Evolutionary conservation across 345 rosid genomes (phyloP).

Genomic region (Gossypium turneri): DNA sequence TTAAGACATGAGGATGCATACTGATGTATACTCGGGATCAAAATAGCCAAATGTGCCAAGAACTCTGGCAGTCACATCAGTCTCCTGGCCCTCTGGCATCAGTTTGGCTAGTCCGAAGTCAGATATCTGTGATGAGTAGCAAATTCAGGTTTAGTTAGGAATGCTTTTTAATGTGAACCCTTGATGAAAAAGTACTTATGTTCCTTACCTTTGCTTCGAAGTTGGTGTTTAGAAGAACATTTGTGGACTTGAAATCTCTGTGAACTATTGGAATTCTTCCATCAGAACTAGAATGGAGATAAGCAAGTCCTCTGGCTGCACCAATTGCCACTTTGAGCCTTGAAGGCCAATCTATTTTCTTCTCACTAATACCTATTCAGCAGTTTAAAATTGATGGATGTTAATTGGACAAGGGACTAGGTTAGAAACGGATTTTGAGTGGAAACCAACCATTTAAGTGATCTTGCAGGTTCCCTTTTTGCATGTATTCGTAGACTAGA

Average conservation of each 20-base stretch:
- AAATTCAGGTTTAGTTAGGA: conserved; percentile 16
- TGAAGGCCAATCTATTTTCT: conserved; percentile 78
- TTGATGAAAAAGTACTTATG: background rate
- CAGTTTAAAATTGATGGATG: conserved; percentile 10
- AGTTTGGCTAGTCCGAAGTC: conserved; percentile 96
- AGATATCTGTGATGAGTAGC: conserved; percentile 52
- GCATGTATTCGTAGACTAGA: conserved; percentile 88
- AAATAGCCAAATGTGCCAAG: conserved; percentile 97
- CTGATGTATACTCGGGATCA: conserved; percentile 95
- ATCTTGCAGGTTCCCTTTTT: conserved; percentile 96
- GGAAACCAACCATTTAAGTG: conserved; percentile 69
- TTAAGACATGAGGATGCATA: conserved; percentile 23
- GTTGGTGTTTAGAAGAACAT: conserved; percentile 63
- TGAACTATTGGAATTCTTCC: conserved; percentile 87
- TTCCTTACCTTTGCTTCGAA: conserved; percentile 74
- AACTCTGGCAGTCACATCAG: conserved; percentile 78
- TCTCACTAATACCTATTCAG: conserved; percentile 62
- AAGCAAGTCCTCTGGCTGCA: conserved; percentile 59
- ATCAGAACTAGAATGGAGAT: conserved; percentile 84
- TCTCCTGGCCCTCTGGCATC: conserved; percentile 94
- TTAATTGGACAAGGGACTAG: background rate
- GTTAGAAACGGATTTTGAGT: conserved; percentile 10
- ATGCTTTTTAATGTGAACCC: conserved; percentile 1
- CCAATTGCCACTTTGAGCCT: conserved; percentile 85
- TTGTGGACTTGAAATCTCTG: conserved; percentile 93